These are phyloP conservation scores for Dothiorella sarmentorum DNA, from an alignment of 2,329 filamentous ascomycete genomes.

Conservation along the genomic window DNA sequence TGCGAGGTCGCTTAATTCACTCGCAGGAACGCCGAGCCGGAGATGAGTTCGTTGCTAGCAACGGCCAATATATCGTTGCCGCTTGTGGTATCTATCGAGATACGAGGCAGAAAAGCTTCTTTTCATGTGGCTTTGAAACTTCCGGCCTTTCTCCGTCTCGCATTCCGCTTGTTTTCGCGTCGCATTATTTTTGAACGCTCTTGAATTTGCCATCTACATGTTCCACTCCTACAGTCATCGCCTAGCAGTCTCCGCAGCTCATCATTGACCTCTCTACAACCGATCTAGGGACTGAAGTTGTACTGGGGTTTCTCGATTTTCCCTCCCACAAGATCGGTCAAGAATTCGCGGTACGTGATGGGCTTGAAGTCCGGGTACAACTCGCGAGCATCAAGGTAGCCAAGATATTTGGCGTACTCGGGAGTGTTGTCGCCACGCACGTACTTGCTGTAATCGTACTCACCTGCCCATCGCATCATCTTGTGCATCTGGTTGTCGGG, in stretches of 20 bases:
- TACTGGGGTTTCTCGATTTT: neutral
- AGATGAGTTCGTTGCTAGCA: neutral
- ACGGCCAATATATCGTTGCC: neutral
- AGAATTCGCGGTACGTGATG: neutral
- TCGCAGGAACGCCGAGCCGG: neutral
- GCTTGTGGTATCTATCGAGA: neutral
- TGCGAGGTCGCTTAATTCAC: neutral
- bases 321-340: neutral
- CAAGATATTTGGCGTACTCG: conserved; percentile 53
- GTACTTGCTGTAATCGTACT: conserved; percentile 28
- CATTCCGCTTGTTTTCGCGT: too few relatives aligned
- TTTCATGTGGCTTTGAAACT: neutral
- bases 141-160: neutral
- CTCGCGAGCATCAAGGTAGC: conserved; percentile 51
- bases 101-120: neutral
- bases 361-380: conserved; percentile 51
- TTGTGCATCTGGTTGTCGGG: neutral
- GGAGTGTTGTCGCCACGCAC: conserved; percentile 54
- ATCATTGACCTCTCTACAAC: too few relatives aligned
- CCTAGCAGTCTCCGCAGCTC: too few relatives aligned
- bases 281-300: neutral
- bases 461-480: neutral
- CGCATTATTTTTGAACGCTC: neutral
- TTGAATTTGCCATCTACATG: neutral
- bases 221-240: neutral